These are phyloP conservation scores for Roridomyces roridus DNA, from an alignment of 768 basidiomycete species.

Conservation along the genomic window DNA sequence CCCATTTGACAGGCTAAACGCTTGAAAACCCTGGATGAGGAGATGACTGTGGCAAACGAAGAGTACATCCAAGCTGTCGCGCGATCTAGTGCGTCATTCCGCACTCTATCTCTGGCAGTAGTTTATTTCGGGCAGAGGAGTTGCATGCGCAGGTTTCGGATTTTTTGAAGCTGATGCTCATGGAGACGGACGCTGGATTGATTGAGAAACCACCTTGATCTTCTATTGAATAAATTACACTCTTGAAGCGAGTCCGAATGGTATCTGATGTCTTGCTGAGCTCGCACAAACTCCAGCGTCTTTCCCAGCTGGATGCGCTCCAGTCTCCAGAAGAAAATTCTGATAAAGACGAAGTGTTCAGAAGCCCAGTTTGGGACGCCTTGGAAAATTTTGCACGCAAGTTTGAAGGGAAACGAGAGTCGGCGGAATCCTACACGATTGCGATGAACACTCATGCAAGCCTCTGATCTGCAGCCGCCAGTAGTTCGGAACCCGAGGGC, in stretches of 20 bases:
- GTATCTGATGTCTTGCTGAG: no score
- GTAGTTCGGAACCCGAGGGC: background rate
- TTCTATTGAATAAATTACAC: no score
- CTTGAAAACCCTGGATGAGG: conserved; percentile 68
- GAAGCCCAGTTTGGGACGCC: background rate
- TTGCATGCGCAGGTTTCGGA: conserved; percentile 67
- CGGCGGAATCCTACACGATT: background rate
- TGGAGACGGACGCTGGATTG: conserved; percentile 50
- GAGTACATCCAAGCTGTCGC: conserved; percentile 78
- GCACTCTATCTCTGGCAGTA: background rate
- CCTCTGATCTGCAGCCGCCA: background rate
- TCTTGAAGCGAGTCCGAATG: no score
- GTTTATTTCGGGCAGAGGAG: conserved; percentile 46
- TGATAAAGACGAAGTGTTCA: no score
- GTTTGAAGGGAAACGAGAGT: background rate
- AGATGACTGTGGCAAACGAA: conserved; percentile 74
- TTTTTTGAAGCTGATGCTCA: conserved; percentile 61
- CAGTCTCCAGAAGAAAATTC: no score
- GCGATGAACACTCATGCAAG: background rate
- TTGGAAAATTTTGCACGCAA: background rate
- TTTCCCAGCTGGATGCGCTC: no score
- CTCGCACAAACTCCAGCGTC: background rate
- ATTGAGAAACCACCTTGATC: no score
- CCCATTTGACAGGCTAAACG: conserved; percentile 61
- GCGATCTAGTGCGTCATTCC: conserved; percentile 72